Conservation (phyloP, 768 basidiomycete species). For the Boletus rufocinnamomeus region DNA sequence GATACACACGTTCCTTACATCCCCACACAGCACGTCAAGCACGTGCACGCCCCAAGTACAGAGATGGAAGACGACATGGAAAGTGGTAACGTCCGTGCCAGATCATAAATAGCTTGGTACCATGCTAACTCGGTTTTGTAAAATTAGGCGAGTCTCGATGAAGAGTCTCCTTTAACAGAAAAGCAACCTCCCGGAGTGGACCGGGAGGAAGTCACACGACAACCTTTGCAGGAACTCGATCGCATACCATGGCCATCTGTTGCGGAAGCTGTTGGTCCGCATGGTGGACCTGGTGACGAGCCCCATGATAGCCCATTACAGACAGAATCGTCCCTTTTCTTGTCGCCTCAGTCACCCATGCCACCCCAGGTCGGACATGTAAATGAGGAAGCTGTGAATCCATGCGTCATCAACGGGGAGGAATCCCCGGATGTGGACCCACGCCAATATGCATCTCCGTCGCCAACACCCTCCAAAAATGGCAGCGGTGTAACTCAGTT, state of each 20-base stretch:
- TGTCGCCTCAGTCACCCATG: conserved; percentile 1
- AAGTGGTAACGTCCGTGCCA: conserved; percentile 4
- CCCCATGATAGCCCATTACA: background rate
- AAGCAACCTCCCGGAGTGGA: background rate
- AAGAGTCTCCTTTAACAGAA: background rate
- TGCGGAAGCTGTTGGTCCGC: background rate
- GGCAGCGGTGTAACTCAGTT: conserved; percentile 20
- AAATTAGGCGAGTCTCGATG: conserved; percentile 7
- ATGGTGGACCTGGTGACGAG: background rate
- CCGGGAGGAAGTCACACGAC: background rate
- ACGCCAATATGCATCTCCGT: conserved; percentile 18
- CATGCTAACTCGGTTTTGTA: conserved; percentile 5
- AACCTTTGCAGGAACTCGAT: background rate
- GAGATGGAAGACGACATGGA: conserved; percentile 3
- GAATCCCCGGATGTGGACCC: background rate
- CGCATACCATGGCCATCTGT: background rate
- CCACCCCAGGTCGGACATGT: background rate
- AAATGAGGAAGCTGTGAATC: background rate
- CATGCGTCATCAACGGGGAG: background rate
- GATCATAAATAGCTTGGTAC: background rate
- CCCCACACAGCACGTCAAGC: conserved; percentile 22
- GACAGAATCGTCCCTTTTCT: conserved; percentile 1
- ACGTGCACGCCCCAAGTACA: conserved; percentile 9
- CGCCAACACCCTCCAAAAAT: conserved; percentile 31
- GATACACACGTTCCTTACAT: conserved; percentile 13